Evolutionary conservation across 2,329 filamentous ascomycete genomes (phyloP), one percentile per base, ranked within the genome.

Genomic region (Dichotomopilus funicola): DNA sequence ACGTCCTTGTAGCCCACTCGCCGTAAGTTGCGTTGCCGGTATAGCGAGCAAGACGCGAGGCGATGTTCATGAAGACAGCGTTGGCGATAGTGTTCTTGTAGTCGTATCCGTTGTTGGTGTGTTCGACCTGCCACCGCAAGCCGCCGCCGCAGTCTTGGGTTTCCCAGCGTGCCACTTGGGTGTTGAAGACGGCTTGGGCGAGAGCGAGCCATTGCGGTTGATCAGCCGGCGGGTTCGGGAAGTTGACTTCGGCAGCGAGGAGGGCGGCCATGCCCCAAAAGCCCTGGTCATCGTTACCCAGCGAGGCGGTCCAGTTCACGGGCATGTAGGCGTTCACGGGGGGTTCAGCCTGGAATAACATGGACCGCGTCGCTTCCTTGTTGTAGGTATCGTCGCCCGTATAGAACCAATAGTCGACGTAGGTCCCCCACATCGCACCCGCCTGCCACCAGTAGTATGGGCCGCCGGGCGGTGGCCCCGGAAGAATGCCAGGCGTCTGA

Each of bases 391-490:
- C 65, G 65, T 86, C 82, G 46, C 80, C 79, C 0, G 82, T 86
- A 61, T 78, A 80, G 61, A 78, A 77, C 80, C 81, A 85, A 66
- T 86, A 86, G 67, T 86, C 81, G 54, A 87, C 76, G 58, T 84
- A 65, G 2, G 80, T 78, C 63, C 81, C 78, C 73, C 83, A 85
- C 71, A 87, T 73, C 19, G 79, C 78, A 60, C 80, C 78, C 9
- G 77, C 79, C 67, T 86, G 81, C 83, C 83, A 87, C 83, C 83
- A 87, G 72, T 85, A 86, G 64, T 81, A 82, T 46, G 71, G 69
- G 31, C 74, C 75, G 19, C 57, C 64, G 4, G 74, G 72, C 6
- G 75, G 75, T 37, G 76, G 75, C 6, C 75, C 75, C 2, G 75
- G 75, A 1, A 78, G 70, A 55, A 78, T 76, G 19, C 75, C 76